phyloP scores from a whole-genome alignment of 2,329 filamentous ascomycete genomes.

The Fusarium siculi region DNA sequence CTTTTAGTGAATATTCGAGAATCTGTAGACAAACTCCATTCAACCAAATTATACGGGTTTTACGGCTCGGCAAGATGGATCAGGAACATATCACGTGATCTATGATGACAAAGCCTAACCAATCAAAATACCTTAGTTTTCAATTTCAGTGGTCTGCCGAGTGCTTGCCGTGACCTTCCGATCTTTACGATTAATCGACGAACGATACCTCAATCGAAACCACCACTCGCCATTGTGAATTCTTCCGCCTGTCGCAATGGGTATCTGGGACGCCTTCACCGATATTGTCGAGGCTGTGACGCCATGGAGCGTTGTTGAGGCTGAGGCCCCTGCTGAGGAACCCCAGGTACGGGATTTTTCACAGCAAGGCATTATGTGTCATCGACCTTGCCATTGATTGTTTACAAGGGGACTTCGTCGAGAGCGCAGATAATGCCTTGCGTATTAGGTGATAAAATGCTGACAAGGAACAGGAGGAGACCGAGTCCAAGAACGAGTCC shows the following conservation, averaged over 20 bases:
- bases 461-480: constrained; percentile 50
- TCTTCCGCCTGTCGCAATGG: constrained; percentile 63
- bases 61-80: constrained; percentile 12
- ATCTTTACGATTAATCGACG: constrained; percentile 51
- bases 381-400: constrained; percentile 15
- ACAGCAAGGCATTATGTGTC: constrained; percentile 32
- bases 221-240: constrained; percentile 56
- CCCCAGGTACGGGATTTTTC: constrained; percentile 59
- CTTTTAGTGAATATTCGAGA: neutral
- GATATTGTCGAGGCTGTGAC: constrained; percentile 73
- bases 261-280: constrained; percentile 72
- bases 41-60: neutral
- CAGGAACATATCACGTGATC: neutral
- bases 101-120: constrained; percentile 43
- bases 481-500: constrained; percentile 62
- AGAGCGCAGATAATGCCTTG: constrained; percentile 1
- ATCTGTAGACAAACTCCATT: neutral
- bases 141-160: constrained; percentile 52
- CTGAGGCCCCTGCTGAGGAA: constrained; percentile 75
- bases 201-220: constrained; percentile 50
- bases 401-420: constrained; percentile 18
- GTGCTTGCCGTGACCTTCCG: constrained; percentile 48
- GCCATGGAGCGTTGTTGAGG: constrained; percentile 73
- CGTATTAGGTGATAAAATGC: constrained; percentile 4
- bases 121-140: constrained; percentile 61